Evolutionary conservation across 805 yeast species (phyloP), one percentile per base, ranked within the genome.

Genomic region (Monosporozyma aerobia): DNA sequence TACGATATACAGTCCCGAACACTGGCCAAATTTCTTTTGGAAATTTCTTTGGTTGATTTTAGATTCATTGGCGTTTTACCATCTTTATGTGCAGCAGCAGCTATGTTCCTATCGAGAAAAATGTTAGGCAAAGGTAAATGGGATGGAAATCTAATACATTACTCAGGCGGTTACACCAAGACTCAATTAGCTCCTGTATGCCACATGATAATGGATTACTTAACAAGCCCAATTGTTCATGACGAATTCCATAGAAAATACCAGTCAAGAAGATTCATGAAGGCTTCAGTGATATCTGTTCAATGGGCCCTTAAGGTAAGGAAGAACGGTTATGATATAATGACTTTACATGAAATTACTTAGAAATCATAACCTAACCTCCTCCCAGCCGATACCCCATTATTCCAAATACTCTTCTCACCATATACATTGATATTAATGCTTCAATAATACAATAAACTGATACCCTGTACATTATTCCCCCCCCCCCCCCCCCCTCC

Each of bases 241-340:
- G 96, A 88, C 64, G 96, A 89, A 67, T 89, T 92, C 64, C 90
- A 89, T 74, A 87, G 86, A 65, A 94, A 94, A 71, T 94, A 94
- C 67, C 92, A 96, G 48, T 81, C 94, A 33, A 82, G 89, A 65
- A 85, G 87, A 67, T 90, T 84, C 65, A 80, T 94, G 85, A 87
- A 88, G 69, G 94, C 90, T 29, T 82, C 89, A 53, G 79, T 85
- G 19, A 74, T 85, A 53, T 84, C 94, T 56, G 78, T 92, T 65
- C 86, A 85, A 66, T 86, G 94, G 94, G 94, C 90, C 25, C 81
- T 83, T 64, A 78, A 81, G 51, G 67, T 73, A 10, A 69, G 73
- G 44, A 65, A 65, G 29, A 68, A 68, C 52, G 71, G 69, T 47
- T 67, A 67, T 51, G 70, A 70, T 53, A 67, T 69, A 55, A 69